These are phyloP conservation scores for Magnolia kwangsiensis DNA, from an alignment of 164 flowering plant genomes.

Conservation along the genomic window DNA sequence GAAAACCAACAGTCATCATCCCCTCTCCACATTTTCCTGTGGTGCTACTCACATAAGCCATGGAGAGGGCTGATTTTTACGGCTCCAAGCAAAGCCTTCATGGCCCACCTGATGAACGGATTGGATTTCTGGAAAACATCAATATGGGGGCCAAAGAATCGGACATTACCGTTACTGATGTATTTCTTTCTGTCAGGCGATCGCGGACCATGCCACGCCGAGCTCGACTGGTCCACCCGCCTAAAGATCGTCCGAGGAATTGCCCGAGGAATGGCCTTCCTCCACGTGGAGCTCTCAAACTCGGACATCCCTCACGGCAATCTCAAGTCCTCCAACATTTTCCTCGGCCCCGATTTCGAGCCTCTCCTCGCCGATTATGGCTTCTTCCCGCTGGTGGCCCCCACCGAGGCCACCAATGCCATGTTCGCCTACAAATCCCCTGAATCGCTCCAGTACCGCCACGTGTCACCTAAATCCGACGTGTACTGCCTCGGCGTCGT, in stretches of 20 bases:
- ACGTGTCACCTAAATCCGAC: constrained; percentile 59
- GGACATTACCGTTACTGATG: background rate
- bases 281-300: constrained; percentile 49
- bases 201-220: constrained; percentile 50
- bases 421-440: constrained; percentile 74
- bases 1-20: too few species aligned
- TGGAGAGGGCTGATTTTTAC: too few species aligned
- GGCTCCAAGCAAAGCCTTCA: too few species aligned
- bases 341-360: constrained; percentile 45
- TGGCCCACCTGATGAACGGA: too few species aligned
- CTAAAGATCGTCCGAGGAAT: constrained; percentile 71
- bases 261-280: constrained; percentile 59
- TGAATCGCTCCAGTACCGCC: constrained; percentile 42
- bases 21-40: too few species aligned
- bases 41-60: too few species aligned
- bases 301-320: constrained; percentile 78
- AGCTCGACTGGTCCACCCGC: constrained; percentile 67
- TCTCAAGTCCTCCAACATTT: constrained; percentile 85
- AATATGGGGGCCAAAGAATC: background rate
- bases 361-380: constrained; percentile 70
- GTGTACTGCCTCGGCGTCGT: constrained; percentile 80
- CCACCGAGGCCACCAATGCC: constrained; percentile 39
- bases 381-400: constrained; percentile 41
- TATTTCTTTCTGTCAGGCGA: constrained; percentile 48
- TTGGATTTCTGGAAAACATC: too few species aligned